Base-by-base conservation (phyloP, 2,329 filamentous ascomycete genomes). In the Epicoccum nigrum region DNA sequence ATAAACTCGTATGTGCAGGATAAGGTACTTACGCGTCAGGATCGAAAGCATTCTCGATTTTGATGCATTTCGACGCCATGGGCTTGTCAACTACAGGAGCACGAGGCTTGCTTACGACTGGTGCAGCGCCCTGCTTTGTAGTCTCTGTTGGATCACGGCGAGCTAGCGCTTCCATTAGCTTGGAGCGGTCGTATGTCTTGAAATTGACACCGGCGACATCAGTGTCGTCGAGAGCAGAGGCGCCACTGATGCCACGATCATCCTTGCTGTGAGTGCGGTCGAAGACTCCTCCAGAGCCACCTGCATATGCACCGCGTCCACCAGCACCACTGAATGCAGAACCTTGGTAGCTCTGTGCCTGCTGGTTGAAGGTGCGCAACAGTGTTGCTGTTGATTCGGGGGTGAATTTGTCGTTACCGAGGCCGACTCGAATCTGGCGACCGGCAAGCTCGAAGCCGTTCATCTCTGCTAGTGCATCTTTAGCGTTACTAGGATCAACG, bases 321-420 rank as follows among this genome's bases (percentile, higher is more conserved):
- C 92, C 92, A 59, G 89, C 86, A 62, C 93, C 92, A 55, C 91
- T 96, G 75, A 97, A 96, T 43, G 89, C 86, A 57, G 92, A 97
- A 72, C 91, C 91, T 79, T 96, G 91, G 74, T 87, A 94, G 76
- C 85, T 74, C 59, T 64, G 67, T 31, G 60, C 65, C 65, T 77
- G 79, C 69, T 80, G 86, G 75, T 91, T 89, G 81, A 96, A 95
- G 77, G 91, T 91, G 80, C 95, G 91, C 71, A 96, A 81, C 73
- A 96, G 85, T 78, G 90, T 92, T 74, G 91, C 89, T 76, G 91
- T 96, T 77, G 92, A 94, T 79, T 97, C 94, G 70, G 92, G 89
- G 77, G 92, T 97, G 79, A 97, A 97, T 85, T 97, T 97, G 89
- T 99, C 94, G 81, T 97, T 99, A 77, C 94, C 94, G 80, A 99